Conservation (phyloP, 208 protist genomes). For the Porcisia hertigi region DNA sequence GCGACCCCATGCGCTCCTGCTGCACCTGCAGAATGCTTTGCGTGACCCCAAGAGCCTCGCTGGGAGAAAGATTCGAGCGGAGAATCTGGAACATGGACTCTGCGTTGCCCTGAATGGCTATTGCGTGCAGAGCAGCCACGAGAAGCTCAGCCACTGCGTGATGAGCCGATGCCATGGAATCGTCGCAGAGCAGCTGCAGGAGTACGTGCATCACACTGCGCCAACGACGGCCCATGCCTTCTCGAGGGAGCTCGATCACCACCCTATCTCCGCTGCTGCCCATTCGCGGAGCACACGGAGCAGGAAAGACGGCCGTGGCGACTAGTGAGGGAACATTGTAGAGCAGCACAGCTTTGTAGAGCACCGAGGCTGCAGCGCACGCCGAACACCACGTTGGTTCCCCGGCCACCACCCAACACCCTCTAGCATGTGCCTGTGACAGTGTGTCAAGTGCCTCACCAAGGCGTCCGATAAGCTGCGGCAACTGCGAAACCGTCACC, state of each 20-base stretch:
- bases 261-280: neutral
- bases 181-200: constrained; percentile 19
- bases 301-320: constrained; percentile 18
- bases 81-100: constrained; percentile 7
- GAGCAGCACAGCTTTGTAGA: constrained; percentile 15
- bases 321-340: constrained; percentile 12
- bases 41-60: neutral
- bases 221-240: neutral
- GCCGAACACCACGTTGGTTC: constrained; percentile 21
- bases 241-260: neutral
- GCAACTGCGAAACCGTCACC: constrained; percentile 25
- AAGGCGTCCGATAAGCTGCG: constrained; percentile 21
- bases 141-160: constrained; percentile 27
- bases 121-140: constrained; percentile 14
- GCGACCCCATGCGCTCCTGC: constrained; percentile 7
- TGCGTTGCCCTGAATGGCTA: constrained; percentile 1
- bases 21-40: constrained; percentile 16
- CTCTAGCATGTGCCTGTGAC: neutral
- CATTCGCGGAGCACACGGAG: neutral
- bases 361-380: constrained; percentile 13
- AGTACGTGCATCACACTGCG: constrained; percentile 16
- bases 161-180: neutral
- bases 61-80: constrained; percentile 12
- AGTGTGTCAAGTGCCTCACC: constrained; percentile 24
- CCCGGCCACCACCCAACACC: constrained; percentile 13